Evolutionary conservation across 108 stramenopile species (phyloP).

Genomic region (Nannochloropsis granulata): DNA sequence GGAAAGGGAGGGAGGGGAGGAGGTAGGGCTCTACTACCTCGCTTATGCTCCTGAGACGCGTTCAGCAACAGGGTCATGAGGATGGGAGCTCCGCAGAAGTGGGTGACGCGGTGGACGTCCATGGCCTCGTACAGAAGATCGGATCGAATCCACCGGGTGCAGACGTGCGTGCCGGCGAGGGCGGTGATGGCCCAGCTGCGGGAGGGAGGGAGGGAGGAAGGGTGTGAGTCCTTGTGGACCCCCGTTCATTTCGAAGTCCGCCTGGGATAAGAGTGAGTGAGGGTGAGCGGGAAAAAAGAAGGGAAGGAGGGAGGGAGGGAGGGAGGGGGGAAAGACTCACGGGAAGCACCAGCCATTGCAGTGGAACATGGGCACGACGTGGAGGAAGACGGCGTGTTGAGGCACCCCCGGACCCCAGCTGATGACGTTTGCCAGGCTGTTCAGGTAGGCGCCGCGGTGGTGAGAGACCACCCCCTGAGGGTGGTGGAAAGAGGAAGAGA

Average conservation of each 20-base stretch:
- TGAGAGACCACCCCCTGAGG: slow-evolving; percentile 18
- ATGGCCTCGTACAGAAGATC: background rate
- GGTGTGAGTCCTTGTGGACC: background rate
- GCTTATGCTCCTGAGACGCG: background rate
- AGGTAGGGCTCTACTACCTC: background rate
- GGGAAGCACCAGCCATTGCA: slow-evolving; percentile 22
- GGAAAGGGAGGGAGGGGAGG: background rate
- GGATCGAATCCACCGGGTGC: slow-evolving; percentile 1
- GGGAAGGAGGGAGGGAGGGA: too few relatives aligned
- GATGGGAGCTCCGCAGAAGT: slow-evolving; percentile 7
- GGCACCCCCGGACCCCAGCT: slow-evolving; percentile 1
- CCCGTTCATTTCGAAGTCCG: background rate
- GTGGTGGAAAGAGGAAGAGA: too few relatives aligned
- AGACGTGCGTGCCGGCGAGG: slow-evolving; percentile 8
- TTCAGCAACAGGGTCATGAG: too few relatives aligned
- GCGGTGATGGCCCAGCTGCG: too few relatives aligned
- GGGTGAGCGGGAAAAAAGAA: background rate
- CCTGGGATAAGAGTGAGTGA: background rate
- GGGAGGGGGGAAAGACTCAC: background rate
- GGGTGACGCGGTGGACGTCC: background rate
- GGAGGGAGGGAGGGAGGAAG: background rate
- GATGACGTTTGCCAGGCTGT: background rate
- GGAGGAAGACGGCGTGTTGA: background rate
- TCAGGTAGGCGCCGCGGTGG: slow-evolving; percentile 15
- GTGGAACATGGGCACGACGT: slow-evolving; percentile 13